Percentiles rank a stretch among this genome's conserved stretches.
These are phyloP conservation scores for Strombidium stylifer DNA, from an alignment of 73 alveolate genomes.

Conservation along the genomic window DNA sequence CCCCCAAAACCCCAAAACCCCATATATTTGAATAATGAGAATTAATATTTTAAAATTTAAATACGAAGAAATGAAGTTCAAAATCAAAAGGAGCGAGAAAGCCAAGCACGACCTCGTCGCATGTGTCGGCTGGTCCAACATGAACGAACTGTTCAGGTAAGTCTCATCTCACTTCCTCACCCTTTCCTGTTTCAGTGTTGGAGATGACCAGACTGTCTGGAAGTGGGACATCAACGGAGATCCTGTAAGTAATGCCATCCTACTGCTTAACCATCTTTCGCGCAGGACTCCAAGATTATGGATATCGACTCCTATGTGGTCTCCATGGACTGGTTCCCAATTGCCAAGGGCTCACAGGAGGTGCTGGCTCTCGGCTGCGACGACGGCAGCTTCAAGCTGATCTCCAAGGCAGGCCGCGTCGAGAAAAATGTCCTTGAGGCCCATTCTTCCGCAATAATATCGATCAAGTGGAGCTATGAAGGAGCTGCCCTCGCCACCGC, in stretches of 20 bases:
- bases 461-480: conserved; percentile 93
- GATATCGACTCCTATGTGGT: conserved; percentile 80
- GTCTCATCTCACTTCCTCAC: background rate
- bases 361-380: conserved; percentile 88
- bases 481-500: conserved; percentile 94
- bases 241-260: conserved; percentile 36
- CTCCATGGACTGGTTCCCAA: conserved; percentile 88
- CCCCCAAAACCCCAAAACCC: no score
- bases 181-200: conserved; percentile 45
- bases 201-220: conserved; percentile 86
- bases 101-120: conserved; percentile 87
- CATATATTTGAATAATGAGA: no score
- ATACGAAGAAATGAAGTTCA: conserved; percentile 84
- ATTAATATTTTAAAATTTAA: conserved; percentile 11
- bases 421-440: conserved; percentile 90
- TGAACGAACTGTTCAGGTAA: conserved; percentile 75
- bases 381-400: conserved; percentile 87
- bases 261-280: background rate
- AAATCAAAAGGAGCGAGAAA: conserved; percentile 82
- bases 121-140: conserved; percentile 88
- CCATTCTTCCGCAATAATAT: conserved; percentile 89
- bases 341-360: conserved; percentile 79
- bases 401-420: conserved; percentile 84
- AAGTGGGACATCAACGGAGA: conserved; percentile 95
- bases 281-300: conserved; percentile 60